phyloP scores from a whole-genome alignment of 2,329 filamentous ascomycete genomes.

The Fusarium begoniae region DNA sequence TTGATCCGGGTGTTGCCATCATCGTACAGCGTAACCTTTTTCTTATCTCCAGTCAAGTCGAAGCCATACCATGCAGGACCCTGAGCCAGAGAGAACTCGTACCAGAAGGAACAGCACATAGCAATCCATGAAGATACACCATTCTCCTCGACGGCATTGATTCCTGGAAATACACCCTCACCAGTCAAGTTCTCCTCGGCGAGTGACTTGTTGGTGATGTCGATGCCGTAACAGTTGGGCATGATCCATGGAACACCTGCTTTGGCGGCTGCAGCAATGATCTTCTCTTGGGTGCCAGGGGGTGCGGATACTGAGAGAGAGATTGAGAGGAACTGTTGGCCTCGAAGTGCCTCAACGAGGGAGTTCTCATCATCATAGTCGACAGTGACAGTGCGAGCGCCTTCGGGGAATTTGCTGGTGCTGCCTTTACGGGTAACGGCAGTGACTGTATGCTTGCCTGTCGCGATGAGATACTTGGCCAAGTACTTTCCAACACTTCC shows the following conservation, averaged over 20 bases:
- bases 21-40: constrained; percentile 59
- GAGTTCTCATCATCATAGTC: constrained; percentile 56
- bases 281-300: constrained; percentile 55
- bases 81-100: constrained; percentile 59
- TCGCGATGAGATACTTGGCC: constrained; percentile 52
- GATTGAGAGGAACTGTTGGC: constrained; percentile 67
- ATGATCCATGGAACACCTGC: constrained; percentile 65
- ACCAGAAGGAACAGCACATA: constrained; percentile 66
- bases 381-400: constrained; percentile 53
- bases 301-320: constrained; percentile 58
- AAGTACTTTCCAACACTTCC: constrained; percentile 54
- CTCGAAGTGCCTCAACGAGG: constrained; percentile 59
- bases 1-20: constrained; percentile 66
- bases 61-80: constrained; percentile 56
- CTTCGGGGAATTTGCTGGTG: constrained; percentile 53
- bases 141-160: constrained; percentile 52
- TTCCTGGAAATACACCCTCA: constrained; percentile 29
- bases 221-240: constrained; percentile 60
- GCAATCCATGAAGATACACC: constrained; percentile 56
- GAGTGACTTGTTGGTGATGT: constrained; percentile 51
- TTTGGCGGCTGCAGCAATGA: constrained; percentile 63
- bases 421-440: constrained; percentile 59
- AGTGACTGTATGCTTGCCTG: constrained; percentile 61
- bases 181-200: constrained; percentile 47
- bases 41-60: constrained; percentile 52